Percentiles rank a stretch among this genome's conserved stretches.
phyloP scores from a whole-genome alignment of 2,329 filamentous ascomycete genomes.

The Akanthomyces muscarius region DNA sequence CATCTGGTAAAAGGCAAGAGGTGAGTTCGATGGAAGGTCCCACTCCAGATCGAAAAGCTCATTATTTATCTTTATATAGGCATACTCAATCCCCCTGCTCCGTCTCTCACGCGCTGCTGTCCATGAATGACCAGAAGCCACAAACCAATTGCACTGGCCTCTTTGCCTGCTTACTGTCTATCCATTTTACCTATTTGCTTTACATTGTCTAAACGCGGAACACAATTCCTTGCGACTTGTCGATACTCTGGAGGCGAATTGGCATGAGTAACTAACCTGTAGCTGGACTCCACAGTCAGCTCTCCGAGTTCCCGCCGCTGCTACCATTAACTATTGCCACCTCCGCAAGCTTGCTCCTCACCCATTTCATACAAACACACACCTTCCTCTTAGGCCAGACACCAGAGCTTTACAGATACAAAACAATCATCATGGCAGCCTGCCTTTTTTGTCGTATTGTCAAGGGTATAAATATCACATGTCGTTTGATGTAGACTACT shows the following conservation, averaged over 20 bases:
- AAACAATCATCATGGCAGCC: slow-evolving; percentile 30
- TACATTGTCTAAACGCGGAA: no score
- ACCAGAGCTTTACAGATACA: neutral
- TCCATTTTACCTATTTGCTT: no score
- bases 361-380: slow-evolving; percentile 1
- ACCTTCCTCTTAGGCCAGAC: neutral
- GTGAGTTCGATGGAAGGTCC: slow-evolving; percentile 70
- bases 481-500: slow-evolving; percentile 7
- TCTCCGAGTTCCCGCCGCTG: neutral
- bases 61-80: slow-evolving; percentile 13
- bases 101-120: no score
- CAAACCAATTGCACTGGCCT: no score
- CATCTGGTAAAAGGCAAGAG: slow-evolving; percentile 80
- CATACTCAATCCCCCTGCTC: neutral
- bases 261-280: neutral
- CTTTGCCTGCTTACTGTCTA: no score
- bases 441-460: slow-evolving; percentile 99
- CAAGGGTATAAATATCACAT: slow-evolving; percentile 57
- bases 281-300: slow-evolving; percentile 4
- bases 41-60: slow-evolving; percentile 49
- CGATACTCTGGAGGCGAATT: neutral
- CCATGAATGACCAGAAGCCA: no score
- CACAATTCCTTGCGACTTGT: no score
- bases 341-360: slow-evolving; percentile 8
- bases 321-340: neutral